Conservation (phyloP, 257 asterid genomes). For the Coffea canephora region DNA sequence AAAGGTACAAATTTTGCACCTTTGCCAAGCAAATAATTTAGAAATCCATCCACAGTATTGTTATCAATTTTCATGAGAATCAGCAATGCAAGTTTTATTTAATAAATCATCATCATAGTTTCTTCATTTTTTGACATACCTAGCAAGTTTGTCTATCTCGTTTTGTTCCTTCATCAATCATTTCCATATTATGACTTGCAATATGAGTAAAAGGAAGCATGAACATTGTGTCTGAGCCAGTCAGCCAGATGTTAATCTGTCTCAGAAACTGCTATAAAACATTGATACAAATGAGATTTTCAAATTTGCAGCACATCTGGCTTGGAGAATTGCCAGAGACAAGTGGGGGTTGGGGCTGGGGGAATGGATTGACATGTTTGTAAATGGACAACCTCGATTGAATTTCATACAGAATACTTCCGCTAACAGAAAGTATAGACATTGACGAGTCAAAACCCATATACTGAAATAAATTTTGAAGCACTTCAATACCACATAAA, state of each 20-base stretch:
- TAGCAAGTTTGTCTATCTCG: not conserved
- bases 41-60: not conserved
- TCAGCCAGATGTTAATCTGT: not conserved
- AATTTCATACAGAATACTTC: not conserved
- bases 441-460: not conserved
- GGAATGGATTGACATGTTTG: not conserved
- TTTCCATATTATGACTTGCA: not conserved
- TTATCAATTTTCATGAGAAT: not conserved
- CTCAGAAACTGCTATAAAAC: not conserved
- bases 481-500: not conserved
- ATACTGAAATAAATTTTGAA: not conserved
- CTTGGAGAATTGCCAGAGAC: not conserved
- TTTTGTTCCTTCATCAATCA: not conserved
- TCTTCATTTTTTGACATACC: not conserved
- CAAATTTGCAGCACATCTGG: not conserved
- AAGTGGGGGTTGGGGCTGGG: not conserved
- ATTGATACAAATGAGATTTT: not conserved
- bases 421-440: not conserved
- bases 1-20: not conserved
- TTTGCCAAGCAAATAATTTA: not conserved
- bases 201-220: not conserved
- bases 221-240: not conserved
- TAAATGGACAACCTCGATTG: not conserved
- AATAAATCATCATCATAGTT: not conserved
- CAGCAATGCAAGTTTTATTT: not conserved